phyloP scores from a whole-genome alignment of 371 early-diverging fungal species.

The Dichotomocladium elegans region DNA sequence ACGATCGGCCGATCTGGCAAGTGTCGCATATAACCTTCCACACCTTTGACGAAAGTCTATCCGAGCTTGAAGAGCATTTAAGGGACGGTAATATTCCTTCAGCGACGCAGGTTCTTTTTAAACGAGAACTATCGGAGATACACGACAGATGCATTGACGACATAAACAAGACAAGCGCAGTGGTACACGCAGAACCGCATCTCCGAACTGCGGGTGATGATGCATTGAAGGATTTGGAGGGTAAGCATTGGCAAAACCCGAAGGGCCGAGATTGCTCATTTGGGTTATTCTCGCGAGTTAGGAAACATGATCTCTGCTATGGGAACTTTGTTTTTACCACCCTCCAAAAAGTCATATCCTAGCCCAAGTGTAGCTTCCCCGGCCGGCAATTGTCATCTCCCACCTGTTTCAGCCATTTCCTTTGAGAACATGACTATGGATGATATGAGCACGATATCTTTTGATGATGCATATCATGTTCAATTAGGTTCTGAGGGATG shows the following conservation, averaged over 20 bases:
- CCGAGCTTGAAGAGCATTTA: neutral
- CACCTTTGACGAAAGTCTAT: constrained; percentile 16
- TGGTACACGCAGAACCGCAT: too few species aligned
- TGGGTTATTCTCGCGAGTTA: too few species aligned
- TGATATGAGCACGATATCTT: constrained; percentile 20
- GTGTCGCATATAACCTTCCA: constrained; percentile 48
- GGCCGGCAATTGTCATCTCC: constrained; percentile 27
- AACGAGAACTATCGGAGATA: constrained; percentile 40
- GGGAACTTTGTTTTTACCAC: constrained; percentile 37
- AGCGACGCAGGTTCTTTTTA: constrained; percentile 31
- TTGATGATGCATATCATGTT: constrained; percentile 57
- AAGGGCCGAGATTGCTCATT: too few species aligned
- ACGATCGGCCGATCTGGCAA: constrained; percentile 47
- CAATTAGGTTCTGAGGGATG: too few species aligned
- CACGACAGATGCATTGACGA: constrained; percentile 36
- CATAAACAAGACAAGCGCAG: constrained; percentile 24
- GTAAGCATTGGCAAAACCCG: constrained; percentile 11
- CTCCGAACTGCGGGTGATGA: constrained; percentile 31
- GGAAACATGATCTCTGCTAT: constrained; percentile 43
- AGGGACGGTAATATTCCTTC: constrained; percentile 29
- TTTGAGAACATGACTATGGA: too few species aligned
- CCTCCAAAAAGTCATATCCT: constrained; percentile 1
- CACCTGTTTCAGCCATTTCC: neutral
- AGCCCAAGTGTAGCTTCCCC: constrained; percentile 16
- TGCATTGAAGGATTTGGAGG: constrained; percentile 41